These are phyloP conservation scores for Vitrella brassicaformis DNA, from an alignment of 73 alveolate species.

Conservation along the genomic window DNA sequence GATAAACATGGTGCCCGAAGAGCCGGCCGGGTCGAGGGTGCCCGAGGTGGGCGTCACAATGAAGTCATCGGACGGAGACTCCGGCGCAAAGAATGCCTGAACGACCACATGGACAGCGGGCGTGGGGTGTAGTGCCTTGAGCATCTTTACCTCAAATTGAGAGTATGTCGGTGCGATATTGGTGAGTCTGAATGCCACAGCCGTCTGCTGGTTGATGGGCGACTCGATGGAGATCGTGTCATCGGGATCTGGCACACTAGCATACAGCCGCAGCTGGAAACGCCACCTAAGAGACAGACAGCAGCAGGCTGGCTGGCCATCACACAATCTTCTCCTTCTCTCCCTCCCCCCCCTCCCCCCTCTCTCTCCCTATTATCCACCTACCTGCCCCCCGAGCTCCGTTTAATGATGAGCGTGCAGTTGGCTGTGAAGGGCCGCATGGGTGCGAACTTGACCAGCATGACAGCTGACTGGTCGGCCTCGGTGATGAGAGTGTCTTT, in stretches of 20 bases:
- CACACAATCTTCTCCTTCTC: no score
- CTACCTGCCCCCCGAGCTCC: constrained; percentile 70
- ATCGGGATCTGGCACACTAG: constrained; percentile 79
- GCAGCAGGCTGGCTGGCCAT: no score
- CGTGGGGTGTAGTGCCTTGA: background rate
- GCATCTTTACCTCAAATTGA: background rate
- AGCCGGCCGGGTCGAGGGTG: constrained; percentile 29
- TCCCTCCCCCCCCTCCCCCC: no score
- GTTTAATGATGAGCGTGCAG: constrained; percentile 51
- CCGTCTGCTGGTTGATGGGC: constrained; percentile 74
- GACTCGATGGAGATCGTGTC: constrained; percentile 76
- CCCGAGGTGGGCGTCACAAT: background rate
- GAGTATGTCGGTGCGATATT: background rate
- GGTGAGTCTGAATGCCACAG: constrained; percentile 63
- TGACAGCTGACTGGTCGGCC: constrained; percentile 52
- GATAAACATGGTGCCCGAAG: constrained; percentile 71
- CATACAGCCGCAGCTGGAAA: constrained; percentile 72
- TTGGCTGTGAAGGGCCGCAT: constrained; percentile 74
- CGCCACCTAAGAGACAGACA: no score
- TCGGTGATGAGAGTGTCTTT: constrained; percentile 39
- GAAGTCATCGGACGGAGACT: background rate
- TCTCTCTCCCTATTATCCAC: no score
- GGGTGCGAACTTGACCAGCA: constrained; percentile 65
- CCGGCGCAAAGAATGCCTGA: background rate
- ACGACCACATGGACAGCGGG: background rate